Evolutionary conservation across 1,284 basidiomycete genomes (phyloP).

Genomic region (Boletus sp.): DNA sequence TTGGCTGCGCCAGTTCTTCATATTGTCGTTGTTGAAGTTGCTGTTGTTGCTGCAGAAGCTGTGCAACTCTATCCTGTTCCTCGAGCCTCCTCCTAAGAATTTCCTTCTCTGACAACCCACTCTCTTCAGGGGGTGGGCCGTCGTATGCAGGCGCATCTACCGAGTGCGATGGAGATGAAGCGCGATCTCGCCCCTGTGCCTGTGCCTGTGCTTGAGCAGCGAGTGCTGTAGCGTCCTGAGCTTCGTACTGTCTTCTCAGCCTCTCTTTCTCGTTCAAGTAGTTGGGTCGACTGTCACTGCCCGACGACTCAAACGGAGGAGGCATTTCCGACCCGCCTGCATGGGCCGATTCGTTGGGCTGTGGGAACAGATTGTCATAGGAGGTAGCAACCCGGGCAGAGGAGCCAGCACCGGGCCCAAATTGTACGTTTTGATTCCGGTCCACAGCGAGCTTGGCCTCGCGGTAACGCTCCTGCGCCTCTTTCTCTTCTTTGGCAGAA

Average conservation of each 20-base stretch:
- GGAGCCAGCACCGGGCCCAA: conserved; percentile 20
- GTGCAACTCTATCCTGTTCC: conserved; percentile 42
- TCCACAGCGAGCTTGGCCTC: conserved; percentile 69
- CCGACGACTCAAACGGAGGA: conserved; percentile 46
- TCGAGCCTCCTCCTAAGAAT: conserved; percentile 43
- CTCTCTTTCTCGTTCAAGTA: conserved; percentile 35
- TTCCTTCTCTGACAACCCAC: conserved; percentile 51
- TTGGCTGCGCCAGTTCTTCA: conserved; percentile 1
- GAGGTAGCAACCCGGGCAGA: conserved; percentile 30
- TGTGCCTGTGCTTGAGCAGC: conserved; percentile 15
- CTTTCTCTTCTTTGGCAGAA: conserved; percentile 57
- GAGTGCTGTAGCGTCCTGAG: conserved; percentile 51
- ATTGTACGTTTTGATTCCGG: conserved; percentile 41
- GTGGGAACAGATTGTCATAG: conserved; percentile 57
- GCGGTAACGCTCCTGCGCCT: conserved; percentile 59
- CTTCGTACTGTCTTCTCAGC: conserved; percentile 50
- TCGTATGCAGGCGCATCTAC: conserved; percentile 19
- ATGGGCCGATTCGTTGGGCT: conserved; percentile 24
- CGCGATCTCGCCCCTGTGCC: conserved; percentile 12
- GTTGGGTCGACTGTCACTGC: conserved; percentile 29
- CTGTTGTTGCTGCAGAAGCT: conserved; percentile 16
- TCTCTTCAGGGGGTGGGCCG: conserved; percentile 18
- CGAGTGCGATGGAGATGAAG: conserved; percentile 23
- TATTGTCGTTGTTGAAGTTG: too few species aligned
- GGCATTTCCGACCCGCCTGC: conserved; percentile 35